Percentiles rank a stretch among this genome's conserved stretches.
phyloP scores from a whole-genome alignment of 306 rosid genomes.

The Rosa chinensis region DNA sequence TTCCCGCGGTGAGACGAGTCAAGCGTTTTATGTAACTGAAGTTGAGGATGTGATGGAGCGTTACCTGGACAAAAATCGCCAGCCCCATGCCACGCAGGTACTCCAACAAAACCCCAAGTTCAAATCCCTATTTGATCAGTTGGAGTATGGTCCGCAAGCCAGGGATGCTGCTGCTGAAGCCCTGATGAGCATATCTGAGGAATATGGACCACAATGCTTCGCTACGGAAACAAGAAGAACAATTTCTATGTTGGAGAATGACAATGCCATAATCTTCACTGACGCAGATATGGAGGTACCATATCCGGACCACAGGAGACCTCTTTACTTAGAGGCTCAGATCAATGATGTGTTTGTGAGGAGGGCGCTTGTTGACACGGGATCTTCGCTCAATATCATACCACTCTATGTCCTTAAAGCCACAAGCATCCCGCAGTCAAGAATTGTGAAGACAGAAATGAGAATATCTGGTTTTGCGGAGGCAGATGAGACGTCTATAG shows the following conservation, averaged over 20 bases:
- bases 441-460: not conserved
- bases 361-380: not conserved
- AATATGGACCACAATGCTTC: not conserved
- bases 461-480: not conserved
- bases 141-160: not conserved
- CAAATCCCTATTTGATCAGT: not conserved
- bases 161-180: not conserved
- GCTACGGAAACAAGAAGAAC: accelerated
- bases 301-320: not conserved
- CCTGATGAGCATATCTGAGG: not conserved
- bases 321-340: not conserved
- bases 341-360: not conserved
- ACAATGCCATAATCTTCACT: not conserved
- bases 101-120: not conserved
- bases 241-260: not conserved
- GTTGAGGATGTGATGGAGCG: no score
- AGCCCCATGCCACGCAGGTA: no score
- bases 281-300: not conserved
- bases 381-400: not conserved
- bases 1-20: no score
- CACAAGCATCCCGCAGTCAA: not conserved
- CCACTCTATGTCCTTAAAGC: not conserved
- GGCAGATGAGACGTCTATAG: not conserved
- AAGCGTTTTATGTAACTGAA: no score
- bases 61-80: no score